phyloP scores from a whole-genome alignment of 1,284 basidiomycete genomes.

The Sanguinoderma infundibulare region DNA sequence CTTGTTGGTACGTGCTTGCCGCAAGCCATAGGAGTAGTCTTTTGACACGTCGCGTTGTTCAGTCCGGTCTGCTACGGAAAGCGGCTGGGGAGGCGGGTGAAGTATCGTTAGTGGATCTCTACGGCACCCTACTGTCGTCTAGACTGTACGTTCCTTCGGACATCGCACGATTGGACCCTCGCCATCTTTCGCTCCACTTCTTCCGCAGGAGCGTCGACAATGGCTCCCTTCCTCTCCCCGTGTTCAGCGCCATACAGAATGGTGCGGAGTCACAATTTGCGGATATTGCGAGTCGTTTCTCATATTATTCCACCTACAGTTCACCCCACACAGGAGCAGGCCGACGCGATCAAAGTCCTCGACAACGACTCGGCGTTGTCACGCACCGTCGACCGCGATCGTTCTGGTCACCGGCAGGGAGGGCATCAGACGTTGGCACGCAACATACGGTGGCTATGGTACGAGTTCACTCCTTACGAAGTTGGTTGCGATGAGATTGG shows the following conservation, averaged over 20 bases:
- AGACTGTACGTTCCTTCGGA: conserved; percentile 42
- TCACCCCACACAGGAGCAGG: conserved; percentile 31
- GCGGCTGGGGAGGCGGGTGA: conserved; percentile 37
- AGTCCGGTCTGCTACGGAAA: conserved; percentile 43
- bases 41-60: no score
- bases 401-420: conserved; percentile 16
- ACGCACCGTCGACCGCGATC: conserved; percentile 24
- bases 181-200: conserved; percentile 41
- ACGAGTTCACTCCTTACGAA: conserved; percentile 47
- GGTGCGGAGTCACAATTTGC: conserved; percentile 25
- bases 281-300: not conserved
- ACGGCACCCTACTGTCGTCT: conserved; percentile 45
- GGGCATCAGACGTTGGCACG: conserved; percentile 30
- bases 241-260: conserved; percentile 44
- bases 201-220: conserved; percentile 39
- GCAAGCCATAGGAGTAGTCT: no score
- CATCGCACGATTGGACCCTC: conserved; percentile 33
- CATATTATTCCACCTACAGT: not conserved
- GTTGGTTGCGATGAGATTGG: conserved; percentile 47
- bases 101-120: conserved; percentile 42
- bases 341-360: conserved; percentile 28
- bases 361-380: conserved; percentile 29
- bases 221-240: conserved; percentile 42
- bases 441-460: conserved; percentile 40
- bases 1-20: conserved; percentile 22